Base-by-base conservation (phyloP, 345 rosid genomes). In the Kandelia obovata region DNA sequence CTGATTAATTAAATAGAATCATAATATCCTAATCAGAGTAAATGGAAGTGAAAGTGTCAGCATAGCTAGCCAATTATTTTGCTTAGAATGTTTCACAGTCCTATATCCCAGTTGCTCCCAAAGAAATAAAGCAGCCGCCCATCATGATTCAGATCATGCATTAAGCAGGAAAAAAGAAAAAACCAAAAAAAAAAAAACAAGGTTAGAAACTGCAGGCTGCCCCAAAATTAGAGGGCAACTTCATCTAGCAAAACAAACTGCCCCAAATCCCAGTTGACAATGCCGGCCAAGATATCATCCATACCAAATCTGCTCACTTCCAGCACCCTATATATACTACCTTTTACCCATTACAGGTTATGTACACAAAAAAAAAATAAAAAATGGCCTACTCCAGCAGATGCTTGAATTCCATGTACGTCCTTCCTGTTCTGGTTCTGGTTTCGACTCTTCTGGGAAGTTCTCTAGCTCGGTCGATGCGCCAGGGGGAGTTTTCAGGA, bases 281-380 rank as follows among this genome's bases (percentile, higher is more conserved):
- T 64, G 77, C 83, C 79, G 81, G 85, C 83, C 78, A 62, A 58
- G 74, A 61, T 71, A 71, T 58, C 67, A 61, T 62, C 56, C 77
- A 35, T 32, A 23, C 30, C 21, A 66, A 27, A 11, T 71, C 31
- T 59, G 61, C 19, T 46, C 62, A 26, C 61, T 46, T 32, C n/a
- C 70, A 53, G 31, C 73, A 31, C 35, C 66, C 53, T 64, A 23
- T 28, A 71, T 30, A 61, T 39, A 69, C 31, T 51, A 23, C 16
- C 56, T 30, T 28, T 3, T 23, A 34, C 47, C 47, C 0, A 16
- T 27, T 25, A 3, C 30, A 34, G 19, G 19, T 21, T 31, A 67
- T 34, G 34, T 11, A 57, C 71, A 20, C 55, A 9, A 1, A 2
- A 39, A 10, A 11, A 35, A 39, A 10, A 10, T 0, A 9, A 35